phyloP scores from a whole-genome alignment of 805 yeast genomes.

The Candida saitoana region DNA sequence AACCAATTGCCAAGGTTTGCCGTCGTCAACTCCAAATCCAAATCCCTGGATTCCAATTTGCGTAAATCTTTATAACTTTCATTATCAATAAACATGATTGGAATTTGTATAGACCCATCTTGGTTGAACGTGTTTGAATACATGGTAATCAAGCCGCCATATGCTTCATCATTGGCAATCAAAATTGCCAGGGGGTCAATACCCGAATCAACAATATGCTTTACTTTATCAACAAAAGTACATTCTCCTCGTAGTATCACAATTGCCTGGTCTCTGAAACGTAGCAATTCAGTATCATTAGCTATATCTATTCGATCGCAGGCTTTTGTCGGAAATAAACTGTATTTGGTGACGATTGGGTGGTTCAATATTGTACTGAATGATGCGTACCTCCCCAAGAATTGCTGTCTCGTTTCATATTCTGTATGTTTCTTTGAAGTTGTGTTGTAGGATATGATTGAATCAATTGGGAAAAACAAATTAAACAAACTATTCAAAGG shows the following conservation, averaged over 20 bases:
- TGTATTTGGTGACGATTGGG: conserved; percentile 21
- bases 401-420: conserved; percentile 12
- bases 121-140: conserved; percentile 44
- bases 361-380: conserved; percentile 33
- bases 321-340: conserved; percentile 25
- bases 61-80: conserved; percentile 33
- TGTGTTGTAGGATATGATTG: conserved; percentile 27
- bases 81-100: conserved; percentile 49
- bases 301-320: conserved; percentile 19
- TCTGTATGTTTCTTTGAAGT: conserved; percentile 11
- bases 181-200: conserved; percentile 45
- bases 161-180: conserved; percentile 52
- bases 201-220: conserved; percentile 35
- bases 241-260: conserved; percentile 48
- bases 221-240: conserved; percentile 51
- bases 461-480: conserved; percentile 41
- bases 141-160: conserved; percentile 50
- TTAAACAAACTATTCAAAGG: conserved; percentile 33
- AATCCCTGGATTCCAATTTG: conserved; percentile 6
- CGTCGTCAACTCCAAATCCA: conserved; percentile 22
- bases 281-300: conserved; percentile 8
- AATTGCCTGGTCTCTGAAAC: conserved; percentile 22
- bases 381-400: conserved; percentile 38
- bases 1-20: conserved; percentile 36
- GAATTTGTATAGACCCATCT: conserved; percentile 36